These are phyloP conservation scores for Barnettozyma sucrosica DNA, from an alignment of 805 yeast genomes.

Conservation along the genomic window DNA sequence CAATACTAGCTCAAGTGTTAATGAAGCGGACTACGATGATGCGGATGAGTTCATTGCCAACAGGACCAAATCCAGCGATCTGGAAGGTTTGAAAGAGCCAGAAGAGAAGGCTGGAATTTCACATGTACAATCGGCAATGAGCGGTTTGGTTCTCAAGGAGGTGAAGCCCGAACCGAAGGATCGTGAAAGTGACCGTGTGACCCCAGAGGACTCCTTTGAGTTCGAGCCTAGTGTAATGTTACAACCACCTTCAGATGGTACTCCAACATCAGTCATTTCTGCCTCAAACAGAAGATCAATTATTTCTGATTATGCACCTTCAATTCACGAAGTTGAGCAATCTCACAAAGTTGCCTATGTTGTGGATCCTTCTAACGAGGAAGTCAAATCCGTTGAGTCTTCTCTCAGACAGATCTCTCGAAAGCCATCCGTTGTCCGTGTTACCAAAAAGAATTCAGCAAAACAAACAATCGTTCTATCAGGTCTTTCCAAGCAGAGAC, in stretches of 20 bases:
- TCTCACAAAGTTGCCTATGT: slow-evolving; percentile 16
- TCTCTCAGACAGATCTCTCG: neutral
- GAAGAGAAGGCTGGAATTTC: neutral
- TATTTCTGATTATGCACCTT: slow-evolving; percentile 24
- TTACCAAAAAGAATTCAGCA: slow-evolving; percentile 7
- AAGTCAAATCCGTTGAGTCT: neutral
- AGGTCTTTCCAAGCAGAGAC: neutral
- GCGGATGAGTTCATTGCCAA: slow-evolving; percentile 14
- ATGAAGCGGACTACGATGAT: slow-evolving; percentile 9
- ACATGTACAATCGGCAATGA: neutral
- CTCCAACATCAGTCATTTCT: neutral
- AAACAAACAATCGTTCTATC: slow-evolving; percentile 1
- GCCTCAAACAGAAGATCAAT: slow-evolving; percentile 18
- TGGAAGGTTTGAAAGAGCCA: neutral
- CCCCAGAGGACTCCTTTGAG: neutral
- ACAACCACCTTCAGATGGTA: neutral
- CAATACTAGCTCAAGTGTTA: neutral
- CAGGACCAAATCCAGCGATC: neutral
- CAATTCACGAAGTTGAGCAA: slow-evolving; percentile 21
- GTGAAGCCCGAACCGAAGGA: slow-evolving; percentile 9
- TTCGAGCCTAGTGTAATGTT: neutral
- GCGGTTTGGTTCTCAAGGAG: neutral
- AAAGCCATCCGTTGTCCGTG: slow-evolving; percentile 19
- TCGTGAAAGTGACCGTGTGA: slow-evolving; percentile 8
- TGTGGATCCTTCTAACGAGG: slow-evolving; percentile 9